These are phyloP conservation scores for Cercospora sp. DNA, from an alignment of 2,329 filamentous ascomycete species.

Conservation along the genomic window DNA sequence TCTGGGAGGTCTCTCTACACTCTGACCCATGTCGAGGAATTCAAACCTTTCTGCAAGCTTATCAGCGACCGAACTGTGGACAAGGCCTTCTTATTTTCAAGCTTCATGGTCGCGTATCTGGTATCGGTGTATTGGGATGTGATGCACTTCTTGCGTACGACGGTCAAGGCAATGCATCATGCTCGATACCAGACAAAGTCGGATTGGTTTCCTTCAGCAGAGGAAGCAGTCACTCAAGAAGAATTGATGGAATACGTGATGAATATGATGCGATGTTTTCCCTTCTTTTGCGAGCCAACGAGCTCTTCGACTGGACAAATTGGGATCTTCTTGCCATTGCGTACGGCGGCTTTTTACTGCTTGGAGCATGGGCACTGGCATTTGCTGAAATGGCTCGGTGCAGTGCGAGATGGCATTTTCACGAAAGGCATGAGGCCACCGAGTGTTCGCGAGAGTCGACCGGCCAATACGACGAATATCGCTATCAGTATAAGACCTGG, in stretches of 20 bases:
- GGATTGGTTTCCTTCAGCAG: slow-evolving; percentile 26
- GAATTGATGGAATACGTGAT: slow-evolving; percentile 32
- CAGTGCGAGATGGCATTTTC: slow-evolving; percentile 30
- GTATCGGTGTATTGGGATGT: slow-evolving; percentile 36
- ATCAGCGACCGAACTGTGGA: slow-evolving; percentile 31
- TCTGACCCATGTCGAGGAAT: slow-evolving; percentile 29
- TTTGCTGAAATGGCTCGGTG: slow-evolving; percentile 31
- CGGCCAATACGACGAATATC: slow-evolving; percentile 1
- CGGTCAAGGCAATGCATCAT: slow-evolving; percentile 29
- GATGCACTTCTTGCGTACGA: slow-evolving; percentile 34
- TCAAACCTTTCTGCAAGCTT: slow-evolving; percentile 28
- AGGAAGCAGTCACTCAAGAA: slow-evolving; percentile 27
- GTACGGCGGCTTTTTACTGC: slow-evolving; percentile 34
- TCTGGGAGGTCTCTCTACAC: slow-evolving; percentile 19
- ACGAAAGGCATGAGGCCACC: slow-evolving; percentile 33
- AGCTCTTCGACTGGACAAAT: slow-evolving; percentile 34
- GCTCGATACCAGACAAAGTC: slow-evolving; percentile 22
- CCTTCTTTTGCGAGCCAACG: slow-evolving; percentile 35
- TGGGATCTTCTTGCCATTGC: slow-evolving; percentile 36
- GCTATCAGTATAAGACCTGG: slow-evolving; percentile 54
- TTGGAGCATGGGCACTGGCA: slow-evolving; percentile 31
- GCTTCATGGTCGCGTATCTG: slow-evolving; percentile 36
- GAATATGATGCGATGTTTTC: slow-evolving; percentile 33
- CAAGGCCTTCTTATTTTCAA: slow-evolving; percentile 32
- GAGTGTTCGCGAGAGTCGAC: slow-evolving; percentile 15